Percentiles rank a stretch among this genome's conserved stretches.
Conservation (phyloP, 495 filamentous ascomycete genomes). For the Entonaema liquescens region DNA sequence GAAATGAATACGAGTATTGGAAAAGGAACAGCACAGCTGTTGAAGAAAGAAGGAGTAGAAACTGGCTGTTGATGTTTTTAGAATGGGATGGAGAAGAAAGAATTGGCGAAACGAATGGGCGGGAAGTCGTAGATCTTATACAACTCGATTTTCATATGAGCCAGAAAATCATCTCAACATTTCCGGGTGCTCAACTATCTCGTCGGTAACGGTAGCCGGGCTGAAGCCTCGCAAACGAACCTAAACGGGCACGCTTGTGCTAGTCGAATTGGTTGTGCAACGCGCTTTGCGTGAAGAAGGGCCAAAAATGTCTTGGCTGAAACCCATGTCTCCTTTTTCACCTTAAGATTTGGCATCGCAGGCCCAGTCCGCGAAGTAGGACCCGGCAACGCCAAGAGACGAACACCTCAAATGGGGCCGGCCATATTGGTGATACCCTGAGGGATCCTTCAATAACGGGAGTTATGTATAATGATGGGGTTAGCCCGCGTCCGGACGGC, state of each 20-base stretch:
- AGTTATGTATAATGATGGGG: constrained; percentile 14
- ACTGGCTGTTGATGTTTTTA: constrained; percentile 47
- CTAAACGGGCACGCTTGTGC: constrained; percentile 21
- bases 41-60: constrained; percentile 19
- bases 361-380: constrained; percentile 13
- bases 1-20: constrained; percentile 29
- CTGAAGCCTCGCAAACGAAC: constrained; percentile 21
- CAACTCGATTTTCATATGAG: constrained; percentile 35
- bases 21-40: constrained; percentile 50
- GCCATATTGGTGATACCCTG: constrained; percentile 13
- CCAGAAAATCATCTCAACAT: constrained; percentile 33
- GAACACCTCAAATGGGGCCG: constrained; percentile 10
- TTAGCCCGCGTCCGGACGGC: constrained; percentile 1
- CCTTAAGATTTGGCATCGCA: constrained; percentile 11
- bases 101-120: constrained; percentile 7
- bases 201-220: constrained; percentile 19
- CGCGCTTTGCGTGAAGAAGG: constrained; percentile 38
- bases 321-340: constrained; percentile 29
- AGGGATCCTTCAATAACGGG: constrained; percentile 25
- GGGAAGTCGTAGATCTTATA: constrained; percentile 44
- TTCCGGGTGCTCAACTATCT: constrained; percentile 8
- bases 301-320: constrained; percentile 39
- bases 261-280: constrained; percentile 34
- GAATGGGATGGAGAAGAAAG: constrained; percentile 42
- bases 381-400: constrained; percentile 12